Conservation (phyloP, 2,329 filamentous ascomycete genomes). For the Trichophyton schoenleinii region DNA sequence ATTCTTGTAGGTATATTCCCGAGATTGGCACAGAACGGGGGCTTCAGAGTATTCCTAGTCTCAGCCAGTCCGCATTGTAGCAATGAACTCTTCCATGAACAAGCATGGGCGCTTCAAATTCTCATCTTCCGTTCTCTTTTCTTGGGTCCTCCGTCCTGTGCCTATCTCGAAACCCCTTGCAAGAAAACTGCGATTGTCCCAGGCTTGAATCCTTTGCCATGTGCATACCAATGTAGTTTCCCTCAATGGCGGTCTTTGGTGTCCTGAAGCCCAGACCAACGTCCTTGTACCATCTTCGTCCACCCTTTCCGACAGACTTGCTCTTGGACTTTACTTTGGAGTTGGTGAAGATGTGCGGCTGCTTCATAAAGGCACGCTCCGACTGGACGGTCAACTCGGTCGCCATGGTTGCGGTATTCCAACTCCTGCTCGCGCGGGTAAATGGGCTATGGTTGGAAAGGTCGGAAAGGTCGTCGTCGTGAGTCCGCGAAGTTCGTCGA, state of each 20-base stretch:
- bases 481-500: conserved; percentile 20
- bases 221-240: conserved; percentile 92
- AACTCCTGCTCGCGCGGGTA: conserved; percentile 19
- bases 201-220: conserved; percentile 15
- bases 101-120: neutral
- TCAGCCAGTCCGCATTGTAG: neutral
- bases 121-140: neutral
- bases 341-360: conserved; percentile 99
- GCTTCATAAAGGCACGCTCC: conserved; percentile 99
- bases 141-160: neutral
- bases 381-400: conserved; percentile 99
- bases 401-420: conserved; percentile 61
- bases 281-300: conserved; percentile 98
- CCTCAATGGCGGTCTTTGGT: conserved; percentile 97
- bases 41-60: neutral
- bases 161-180: neutral
- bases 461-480: conserved; percentile 10
- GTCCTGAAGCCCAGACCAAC: conserved; percentile 98
- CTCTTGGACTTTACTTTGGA: conserved; percentile 77
- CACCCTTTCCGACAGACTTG: conserved; percentile 75
- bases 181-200: neutral
- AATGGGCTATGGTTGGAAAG: conserved; percentile 18
- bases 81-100: neutral
- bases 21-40: neutral
- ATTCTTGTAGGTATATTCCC: neutral